Conservation (phyloP, 257 asterid genomes). For the Przewalskia tangutica region DNA sequence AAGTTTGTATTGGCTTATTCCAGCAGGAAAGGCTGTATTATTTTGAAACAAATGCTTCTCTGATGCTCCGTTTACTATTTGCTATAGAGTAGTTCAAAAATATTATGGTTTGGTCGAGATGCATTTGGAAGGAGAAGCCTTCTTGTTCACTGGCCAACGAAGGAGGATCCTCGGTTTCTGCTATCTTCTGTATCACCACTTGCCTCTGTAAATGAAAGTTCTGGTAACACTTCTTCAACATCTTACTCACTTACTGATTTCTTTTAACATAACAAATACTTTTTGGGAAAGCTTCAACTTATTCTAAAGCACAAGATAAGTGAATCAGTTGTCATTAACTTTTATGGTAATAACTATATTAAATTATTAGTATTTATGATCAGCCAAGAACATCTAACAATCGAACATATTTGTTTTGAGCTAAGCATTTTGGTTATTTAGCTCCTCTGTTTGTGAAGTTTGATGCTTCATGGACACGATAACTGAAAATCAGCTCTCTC, state of each 20-base stretch:
- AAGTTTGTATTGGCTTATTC: constrained; percentile 41
- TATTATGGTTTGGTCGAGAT: constrained; percentile 96
- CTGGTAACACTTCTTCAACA: constrained; percentile 32
- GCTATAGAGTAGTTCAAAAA: constrained; percentile 65
- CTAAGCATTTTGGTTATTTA: neutral
- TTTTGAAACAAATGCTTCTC: neutral
- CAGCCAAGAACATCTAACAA: neutral
- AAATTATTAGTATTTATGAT: neutral
- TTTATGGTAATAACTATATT: neutral
- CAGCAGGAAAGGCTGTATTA: constrained; percentile 4
- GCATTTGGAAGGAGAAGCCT: constrained; percentile 96
- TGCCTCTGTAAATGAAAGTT: constrained; percentile 26
- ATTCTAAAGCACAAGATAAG: neutral
- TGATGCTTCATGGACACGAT: neutral
- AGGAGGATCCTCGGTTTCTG: constrained; percentile 59
- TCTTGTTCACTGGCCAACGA: constrained; percentile 92
- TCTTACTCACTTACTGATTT: neutral
- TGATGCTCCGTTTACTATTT: neutral
- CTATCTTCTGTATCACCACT: constrained; percentile 83
- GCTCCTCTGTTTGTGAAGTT: neutral
- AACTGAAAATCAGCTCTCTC: neutral
- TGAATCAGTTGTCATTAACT: neutral
- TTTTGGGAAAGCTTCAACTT: neutral
- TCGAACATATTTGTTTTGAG: neutral
- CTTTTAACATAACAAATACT: neutral